Base-by-base conservation (phyloP, 176 grass and related monocot genomes). In the Rhynchospora tenuis region DNA sequence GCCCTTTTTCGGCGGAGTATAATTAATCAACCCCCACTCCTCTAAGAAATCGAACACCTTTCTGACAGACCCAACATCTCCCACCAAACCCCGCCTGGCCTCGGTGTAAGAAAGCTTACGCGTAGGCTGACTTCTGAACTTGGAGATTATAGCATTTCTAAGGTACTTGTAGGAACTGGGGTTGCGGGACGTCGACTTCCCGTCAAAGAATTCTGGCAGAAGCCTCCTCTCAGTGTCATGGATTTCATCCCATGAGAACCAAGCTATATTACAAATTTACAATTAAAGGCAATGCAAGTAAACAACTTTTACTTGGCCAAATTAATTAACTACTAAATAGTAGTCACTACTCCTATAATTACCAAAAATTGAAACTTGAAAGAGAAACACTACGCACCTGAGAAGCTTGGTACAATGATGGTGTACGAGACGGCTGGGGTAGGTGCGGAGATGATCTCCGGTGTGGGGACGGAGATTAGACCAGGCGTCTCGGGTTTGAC, bases 21-120 rank as follows among this genome's bases (percentile, higher is more conserved):
- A 91, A 77, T 99, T 99, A 79, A 99, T 95, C 69, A 99, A 85
- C 3, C 96, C 96, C 96, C 96, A 99, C 50, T 99, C 93, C 80
- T 99, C 93, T 2, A 95, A 89, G 88, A 99, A 99, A 81, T 99
- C 93, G 5, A 93, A 99, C 27, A 99, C 91, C 4, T 89, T 88
- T 31, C 93, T 88, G 57, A 91, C 87, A 7, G 93, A 92, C n/a
- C 96, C 91, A 1, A 92, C 83, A 2, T 99, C 96, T 1, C 88
- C 96, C 0, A 99, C 85, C 9, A 98, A 75, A 0, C 89, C 88
- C 22, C 92, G 86, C 58, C 96, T 64, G 24, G 88, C 89, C 68
- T 95, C 93, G 1, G 96, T 99, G 74, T 95, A 92, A 23, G 89
- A 93, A 51, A 99, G 85, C 65, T 94, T 89, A 47, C 91, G 86